Evolutionary conservation across 345 rosid species (phyloP), one percentile per base, ranked within the genome.

Genomic region (Toxicodendron radicans): DNA sequence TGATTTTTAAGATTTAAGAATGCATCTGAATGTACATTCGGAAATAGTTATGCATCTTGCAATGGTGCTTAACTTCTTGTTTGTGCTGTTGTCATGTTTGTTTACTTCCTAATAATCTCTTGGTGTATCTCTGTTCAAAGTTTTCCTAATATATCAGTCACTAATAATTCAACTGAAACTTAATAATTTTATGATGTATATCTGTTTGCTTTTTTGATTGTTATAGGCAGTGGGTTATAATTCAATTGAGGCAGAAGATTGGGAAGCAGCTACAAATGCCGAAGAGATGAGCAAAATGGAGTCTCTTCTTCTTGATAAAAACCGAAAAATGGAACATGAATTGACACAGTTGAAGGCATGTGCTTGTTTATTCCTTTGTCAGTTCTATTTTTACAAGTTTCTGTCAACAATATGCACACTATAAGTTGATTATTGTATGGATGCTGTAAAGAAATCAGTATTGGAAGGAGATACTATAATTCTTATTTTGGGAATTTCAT

Each of bases 231-330:
- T 93, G 58, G 98, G 96, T 67, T 95, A 95, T 85, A 95, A 93
- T 86, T 93, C 97, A 57, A 91, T 91, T 75, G 99, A 95, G 83
- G 99, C 97, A 76, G 99, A 95, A 84, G 97, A 95, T 80, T 95
- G 98, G 99, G 99, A 95, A 79, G 93, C 77, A 53, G 99, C 99
- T 72, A 90, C 99, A 62, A 79, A 83, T 49, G 93, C 93, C 71
- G 95, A 93, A 79, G 99, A 93, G 86, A 95, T 93, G 97, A 93
- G 97, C 91, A 91, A 88, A 85, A 90, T 95, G 99, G 99, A 95
- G 81, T 91, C 91, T 66, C 98, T 95, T 80, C 97, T 95, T 78
- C 99, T 95, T 66, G 99, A 95, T 81, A 95, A 95, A 87, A 95
- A 93, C 81, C 84, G 90, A 75, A 95, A 87, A 84, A 90, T 95